Evolutionary conservation across 2,329 filamentous ascomycete genomes (phyloP).

Genomic region (Myrmaecium sp.): DNA sequence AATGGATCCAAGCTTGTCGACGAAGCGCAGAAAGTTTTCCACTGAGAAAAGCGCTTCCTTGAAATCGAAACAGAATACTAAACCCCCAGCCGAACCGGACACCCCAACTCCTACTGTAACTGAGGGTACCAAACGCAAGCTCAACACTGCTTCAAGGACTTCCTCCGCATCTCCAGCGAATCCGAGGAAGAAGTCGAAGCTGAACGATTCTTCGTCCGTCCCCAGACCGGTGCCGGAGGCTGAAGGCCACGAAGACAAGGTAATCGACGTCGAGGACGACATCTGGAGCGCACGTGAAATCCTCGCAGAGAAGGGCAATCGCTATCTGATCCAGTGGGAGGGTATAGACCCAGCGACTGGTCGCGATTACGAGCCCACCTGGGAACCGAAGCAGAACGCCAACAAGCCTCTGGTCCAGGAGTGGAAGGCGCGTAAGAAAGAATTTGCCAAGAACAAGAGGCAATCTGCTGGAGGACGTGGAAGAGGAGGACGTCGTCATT

Average conservation of each 20-base stretch:
- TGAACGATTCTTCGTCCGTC: background rate
- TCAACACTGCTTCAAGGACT: background rate
- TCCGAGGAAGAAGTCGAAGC: background rate
- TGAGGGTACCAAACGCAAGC: background rate
- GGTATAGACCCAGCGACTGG: constrained; percentile 31
- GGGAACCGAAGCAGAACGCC: constrained; percentile 28
- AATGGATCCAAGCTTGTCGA: no score
- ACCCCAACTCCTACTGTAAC: no score
- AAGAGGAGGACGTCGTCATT: background rate
- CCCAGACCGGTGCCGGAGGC: background rate
- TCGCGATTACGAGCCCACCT: constrained; percentile 30
- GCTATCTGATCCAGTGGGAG: constrained; percentile 43
- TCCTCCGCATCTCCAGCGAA: background rate
- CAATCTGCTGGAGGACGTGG: background rate
- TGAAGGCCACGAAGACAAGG: background rate
- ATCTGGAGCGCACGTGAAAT: constrained; percentile 14
- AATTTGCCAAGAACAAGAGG: background rate
- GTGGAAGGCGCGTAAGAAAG: constrained; percentile 13
- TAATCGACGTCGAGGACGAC: constrained; percentile 7
- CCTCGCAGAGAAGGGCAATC: constrained; percentile 16
- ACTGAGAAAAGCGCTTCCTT: no score
- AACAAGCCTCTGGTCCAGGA: constrained; percentile 18
- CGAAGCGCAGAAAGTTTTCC: no score
- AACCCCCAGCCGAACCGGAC: no score
- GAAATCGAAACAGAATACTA: no score